phyloP scores from a whole-genome alignment of 805 yeast genomes.

The Candida montana region DNA sequence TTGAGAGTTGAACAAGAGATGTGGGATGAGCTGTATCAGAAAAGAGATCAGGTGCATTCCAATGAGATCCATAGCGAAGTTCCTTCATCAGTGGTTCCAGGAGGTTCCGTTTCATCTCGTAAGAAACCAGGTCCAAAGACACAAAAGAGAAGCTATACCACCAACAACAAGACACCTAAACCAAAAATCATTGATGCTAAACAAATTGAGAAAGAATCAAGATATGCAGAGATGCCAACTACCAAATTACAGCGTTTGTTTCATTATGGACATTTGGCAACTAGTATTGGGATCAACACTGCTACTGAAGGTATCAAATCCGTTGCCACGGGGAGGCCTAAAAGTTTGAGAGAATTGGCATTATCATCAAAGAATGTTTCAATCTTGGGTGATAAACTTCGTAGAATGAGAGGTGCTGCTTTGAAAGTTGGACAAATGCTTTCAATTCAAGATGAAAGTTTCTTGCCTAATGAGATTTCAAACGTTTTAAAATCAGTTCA shows the following conservation, averaged over 20 bases:
- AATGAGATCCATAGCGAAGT: too few relatives aligned
- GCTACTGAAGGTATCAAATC: constrained; percentile 72
- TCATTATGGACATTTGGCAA: constrained; percentile 90
- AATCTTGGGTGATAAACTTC: constrained; percentile 77
- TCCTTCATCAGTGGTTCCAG: too few relatives aligned
- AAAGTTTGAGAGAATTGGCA: constrained; percentile 52
- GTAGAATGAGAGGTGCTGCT: constrained; percentile 99
- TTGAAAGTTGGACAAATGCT: constrained; percentile 94
- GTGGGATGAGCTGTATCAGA: constrained; percentile 9
- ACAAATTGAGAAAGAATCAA: constrained; percentile 34
- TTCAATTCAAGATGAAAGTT: constrained; percentile 86
- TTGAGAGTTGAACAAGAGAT: constrained; percentile 23
- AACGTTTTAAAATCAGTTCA: constrained; percentile 79
- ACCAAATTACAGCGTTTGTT: constrained; percentile 83
- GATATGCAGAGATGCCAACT: constrained; percentile 74
- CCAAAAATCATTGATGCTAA: constrained; percentile 12
- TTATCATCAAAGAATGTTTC: constrained; percentile 82
- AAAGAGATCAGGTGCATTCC: constrained; percentile 2
- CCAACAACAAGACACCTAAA: constrained; percentile 8
- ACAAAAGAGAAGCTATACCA: constrained; percentile 14
- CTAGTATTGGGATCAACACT: constrained; percentile 83
- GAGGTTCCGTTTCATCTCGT: too few relatives aligned
- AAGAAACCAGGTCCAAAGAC: constrained; percentile 2
- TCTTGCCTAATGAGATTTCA: constrained; percentile 81
- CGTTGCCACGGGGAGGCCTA: constrained; percentile 47